phyloP scores from a whole-genome alignment of 1,139 yeast genomes.

The Scheffersomyces parashehatae region DNA sequence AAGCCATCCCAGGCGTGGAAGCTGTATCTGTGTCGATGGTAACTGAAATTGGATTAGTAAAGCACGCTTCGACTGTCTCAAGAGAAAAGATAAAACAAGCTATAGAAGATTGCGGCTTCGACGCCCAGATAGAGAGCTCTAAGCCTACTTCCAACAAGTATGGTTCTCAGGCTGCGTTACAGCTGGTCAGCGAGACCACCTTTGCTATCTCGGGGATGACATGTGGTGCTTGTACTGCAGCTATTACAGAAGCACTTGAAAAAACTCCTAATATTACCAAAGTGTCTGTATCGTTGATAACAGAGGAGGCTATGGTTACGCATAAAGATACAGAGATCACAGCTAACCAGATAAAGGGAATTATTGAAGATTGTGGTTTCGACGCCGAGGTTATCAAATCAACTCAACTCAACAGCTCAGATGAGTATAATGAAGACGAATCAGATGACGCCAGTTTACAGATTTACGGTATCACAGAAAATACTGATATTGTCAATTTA shows the following conservation, averaged over 20 bases:
- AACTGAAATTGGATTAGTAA: constrained; percentile 69
- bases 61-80: constrained; percentile 37
- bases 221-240: constrained; percentile 45
- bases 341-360: constrained; percentile 16
- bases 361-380: constrained; percentile 43
- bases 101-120: constrained; percentile 80
- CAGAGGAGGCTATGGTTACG: constrained; percentile 33
- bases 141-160: background rate
- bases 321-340: constrained; percentile 17
- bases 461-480: constrained; percentile 32
- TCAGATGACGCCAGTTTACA: constrained; percentile 33
- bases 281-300: constrained; percentile 40
- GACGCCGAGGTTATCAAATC: constrained; percentile 24
- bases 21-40: constrained; percentile 64
- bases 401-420: background rate
- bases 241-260: constrained; percentile 32
- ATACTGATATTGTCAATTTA: constrained; percentile 27
- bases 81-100: constrained; percentile 40
- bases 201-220: constrained; percentile 33
- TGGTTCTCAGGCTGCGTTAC: background rate
- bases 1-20: constrained; percentile 47
- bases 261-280: constrained; percentile 23
- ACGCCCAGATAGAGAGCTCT: constrained; percentile 37
- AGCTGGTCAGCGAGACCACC: constrained; percentile 5
- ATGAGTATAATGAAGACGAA: constrained; percentile 11